Evolutionary conservation across 2,329 filamentous ascomycete genomes (phyloP), one percentile per base, ranked within the genome.

Genomic region (Didymella glomerata): DNA sequence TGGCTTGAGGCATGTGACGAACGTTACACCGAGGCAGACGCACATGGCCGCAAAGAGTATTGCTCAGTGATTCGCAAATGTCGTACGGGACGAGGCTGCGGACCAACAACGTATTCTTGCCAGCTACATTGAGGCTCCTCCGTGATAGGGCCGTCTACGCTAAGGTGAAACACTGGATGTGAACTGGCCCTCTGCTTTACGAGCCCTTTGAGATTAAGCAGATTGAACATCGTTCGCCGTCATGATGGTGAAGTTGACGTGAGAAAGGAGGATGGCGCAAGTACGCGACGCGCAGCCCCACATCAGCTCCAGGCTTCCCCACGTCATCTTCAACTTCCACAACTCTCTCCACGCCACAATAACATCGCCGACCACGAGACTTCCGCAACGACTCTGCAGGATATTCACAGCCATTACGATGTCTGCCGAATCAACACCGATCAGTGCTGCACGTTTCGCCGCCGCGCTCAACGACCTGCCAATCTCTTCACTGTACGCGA

Each of bases 391-490:
- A 28, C 9, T 41, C 13, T n/a, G 1, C 22, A 4, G 16, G 4
- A 46, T 9, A n/a, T 24, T 14, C 8, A 16, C n/a, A 24, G 4
- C 30, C n/a, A 44, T 34, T 24, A 28, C 30, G 4, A 90, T 90
- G 87, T 88, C 88, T n/a, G 81, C 85, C 56, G 84, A 86, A 68
- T 76, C 87, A 7, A 71, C 74, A 11, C 88, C 89, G 58, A 91
- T 91, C 72, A 78, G 83, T 45, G 80, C 86, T 25, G 75, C 81
- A 18, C 85, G 84, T 72, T 92, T 91, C 80, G 86, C 88, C 71
- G 80, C 82, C 61, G 90, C 90, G 24, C 83, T 93, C 65, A 81
- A 83, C 65, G 85, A 88, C 60, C 86, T 93, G 55, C 85, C 89
- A 40, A 75, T 88, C 65, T 83, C 85, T 62, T 84, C 84, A 57